Evolutionary conservation across 176 grass and related monocot genomes (phyloP).

Genomic region (Elymus sibiricus): DNA sequence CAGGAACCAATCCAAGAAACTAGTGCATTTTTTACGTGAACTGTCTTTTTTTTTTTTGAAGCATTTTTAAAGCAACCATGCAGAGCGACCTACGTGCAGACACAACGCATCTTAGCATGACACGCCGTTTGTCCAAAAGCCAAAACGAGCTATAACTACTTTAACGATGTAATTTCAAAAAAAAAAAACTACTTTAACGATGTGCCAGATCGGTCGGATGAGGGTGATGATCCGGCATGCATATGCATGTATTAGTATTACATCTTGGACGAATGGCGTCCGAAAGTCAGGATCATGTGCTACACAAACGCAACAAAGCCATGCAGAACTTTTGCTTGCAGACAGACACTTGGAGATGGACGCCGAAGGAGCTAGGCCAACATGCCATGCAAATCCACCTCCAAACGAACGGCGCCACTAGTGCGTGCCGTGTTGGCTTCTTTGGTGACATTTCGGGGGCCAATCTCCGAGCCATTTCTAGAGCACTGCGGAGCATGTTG

Average conservation of each 20-base stretch:
- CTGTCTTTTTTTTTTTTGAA: neutral
- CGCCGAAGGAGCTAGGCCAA: neutral
- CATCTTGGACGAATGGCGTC: neutral
- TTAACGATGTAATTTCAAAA: neutral
- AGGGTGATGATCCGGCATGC: neutral
- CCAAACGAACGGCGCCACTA: neutral
- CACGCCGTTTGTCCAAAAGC: neutral
- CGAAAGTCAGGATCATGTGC: neutral
- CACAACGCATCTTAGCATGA: neutral
- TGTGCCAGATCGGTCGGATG: neutral
- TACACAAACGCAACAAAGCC: neutral
- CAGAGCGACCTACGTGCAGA: neutral
- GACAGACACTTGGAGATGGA: neutral
- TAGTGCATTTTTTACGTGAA: neutral
- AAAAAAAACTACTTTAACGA: neutral
- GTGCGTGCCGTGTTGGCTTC: neutral
- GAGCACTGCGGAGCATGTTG: neutral
- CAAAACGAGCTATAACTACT: neutral
- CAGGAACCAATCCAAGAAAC: neutral
- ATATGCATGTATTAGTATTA: neutral
- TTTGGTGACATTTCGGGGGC: neutral
- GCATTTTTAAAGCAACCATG: neutral
- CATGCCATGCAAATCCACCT: constrained; percentile 1
- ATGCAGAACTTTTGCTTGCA: neutral
- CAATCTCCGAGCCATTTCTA: neutral